Conservation (phyloP, 345 rosid genomes). For the Acer saccharum region DNA sequence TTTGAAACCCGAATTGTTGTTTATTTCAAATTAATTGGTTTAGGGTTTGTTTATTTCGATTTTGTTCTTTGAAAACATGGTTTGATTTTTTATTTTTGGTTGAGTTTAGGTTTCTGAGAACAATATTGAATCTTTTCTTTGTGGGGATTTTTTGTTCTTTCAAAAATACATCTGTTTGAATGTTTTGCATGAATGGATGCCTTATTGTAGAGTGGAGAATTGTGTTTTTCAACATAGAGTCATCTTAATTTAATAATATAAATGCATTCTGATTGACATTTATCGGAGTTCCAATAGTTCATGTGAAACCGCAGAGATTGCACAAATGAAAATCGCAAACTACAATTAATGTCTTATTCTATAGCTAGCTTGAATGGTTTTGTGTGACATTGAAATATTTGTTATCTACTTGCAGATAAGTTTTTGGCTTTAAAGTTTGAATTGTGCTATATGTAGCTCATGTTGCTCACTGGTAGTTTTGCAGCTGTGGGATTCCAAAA, state of each 20-base stretch:
- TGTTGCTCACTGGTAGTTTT: not conserved
- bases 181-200: too few species aligned
- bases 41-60: too few species aligned
- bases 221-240: not conserved
- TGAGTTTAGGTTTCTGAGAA: too few species aligned
- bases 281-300: not conserved
- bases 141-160: too few species aligned
- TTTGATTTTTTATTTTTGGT: too few species aligned
- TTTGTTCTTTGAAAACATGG: too few species aligned
- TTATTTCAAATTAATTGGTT: too few species aligned
- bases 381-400: not conserved
- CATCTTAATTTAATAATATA: not conserved
- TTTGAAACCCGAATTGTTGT: too few species aligned
- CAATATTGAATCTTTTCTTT: too few species aligned
- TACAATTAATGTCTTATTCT: not conserved
- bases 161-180: too few species aligned
- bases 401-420: not conserved
- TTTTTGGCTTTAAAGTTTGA: not conserved
- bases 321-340: not conserved
- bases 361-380: not conserved
- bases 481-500: not conserved
- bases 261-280: not conserved
- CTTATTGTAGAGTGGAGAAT: not conserved
- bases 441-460: not conserved
- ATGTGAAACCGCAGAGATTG: not conserved